These are phyloP conservation scores for Chlorociboria aeruginascens DNA, from an alignment of 495 filamentous ascomycete genomes.

Conservation along the genomic window DNA sequence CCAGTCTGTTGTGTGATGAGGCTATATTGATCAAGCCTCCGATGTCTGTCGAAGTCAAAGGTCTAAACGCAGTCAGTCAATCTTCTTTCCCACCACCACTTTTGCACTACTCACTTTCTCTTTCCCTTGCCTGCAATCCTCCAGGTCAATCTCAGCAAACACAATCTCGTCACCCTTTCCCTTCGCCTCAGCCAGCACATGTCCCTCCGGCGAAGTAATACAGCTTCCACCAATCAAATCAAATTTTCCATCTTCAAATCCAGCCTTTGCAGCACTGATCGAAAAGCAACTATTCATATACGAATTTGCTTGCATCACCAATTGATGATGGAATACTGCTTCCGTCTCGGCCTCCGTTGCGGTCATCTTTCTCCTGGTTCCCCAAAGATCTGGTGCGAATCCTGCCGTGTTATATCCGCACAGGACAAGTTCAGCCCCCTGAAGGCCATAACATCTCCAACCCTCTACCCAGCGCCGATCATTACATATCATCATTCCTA, in stretches of 20 bases:
- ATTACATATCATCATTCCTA: conserved; percentile 42
- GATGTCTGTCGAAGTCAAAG: conserved; percentile 35
- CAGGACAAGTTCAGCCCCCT: conserved; percentile 34
- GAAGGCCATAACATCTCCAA: conserved; percentile 33
- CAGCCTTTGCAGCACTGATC: conserved; percentile 30
- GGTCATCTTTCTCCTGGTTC: conserved; percentile 27
- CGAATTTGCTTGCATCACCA: conserved; percentile 31
- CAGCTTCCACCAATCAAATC: conserved; percentile 36
- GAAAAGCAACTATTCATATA: conserved; percentile 39
- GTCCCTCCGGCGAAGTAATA: conserved; percentile 36
- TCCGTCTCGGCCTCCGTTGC: conserved; percentile 27
- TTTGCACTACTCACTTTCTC: conserved; percentile 13
- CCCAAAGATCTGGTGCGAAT: conserved; percentile 32
- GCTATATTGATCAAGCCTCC: conserved; percentile 34
- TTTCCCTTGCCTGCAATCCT: conserved; percentile 31
- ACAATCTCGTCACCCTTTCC: conserved; percentile 34
- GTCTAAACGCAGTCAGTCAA: conserved; percentile 8
- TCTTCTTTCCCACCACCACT: background rate
- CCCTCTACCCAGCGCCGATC: conserved; percentile 37
- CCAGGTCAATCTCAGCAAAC: conserved; percentile 33
- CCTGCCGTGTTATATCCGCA: conserved; percentile 37
- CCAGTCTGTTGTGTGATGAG: conserved; percentile 29
- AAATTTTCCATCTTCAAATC: conserved; percentile 32
- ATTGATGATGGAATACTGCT: conserved; percentile 32
- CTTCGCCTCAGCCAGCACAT: conserved; percentile 32